These are phyloP conservation scores for Penicillium sp. DNA, from an alignment of 2,329 filamentous ascomycete species.

Conservation along the genomic window DNA sequence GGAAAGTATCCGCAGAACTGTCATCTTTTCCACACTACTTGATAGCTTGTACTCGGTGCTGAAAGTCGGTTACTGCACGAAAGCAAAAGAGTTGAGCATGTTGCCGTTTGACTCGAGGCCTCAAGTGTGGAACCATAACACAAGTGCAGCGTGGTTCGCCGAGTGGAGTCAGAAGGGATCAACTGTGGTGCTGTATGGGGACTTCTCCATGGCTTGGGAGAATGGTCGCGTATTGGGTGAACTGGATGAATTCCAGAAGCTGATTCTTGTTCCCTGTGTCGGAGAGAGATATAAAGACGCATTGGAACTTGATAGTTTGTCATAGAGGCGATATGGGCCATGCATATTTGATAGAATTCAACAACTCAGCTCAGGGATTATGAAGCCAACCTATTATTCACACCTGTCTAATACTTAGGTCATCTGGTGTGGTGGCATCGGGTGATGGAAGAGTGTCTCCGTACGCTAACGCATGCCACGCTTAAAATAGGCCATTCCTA, in stretches of 20 bases:
- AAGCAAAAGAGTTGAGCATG: constrained; percentile 6
- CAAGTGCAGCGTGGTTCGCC: constrained; percentile 5
- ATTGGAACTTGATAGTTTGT: constrained; percentile 1
- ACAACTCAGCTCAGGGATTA: background rate
- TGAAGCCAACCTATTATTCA: background rate
- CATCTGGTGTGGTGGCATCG: background rate
- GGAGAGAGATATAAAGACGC: constrained; percentile 8
- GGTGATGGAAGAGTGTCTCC: background rate
- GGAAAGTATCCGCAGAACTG: constrained; percentile 19
- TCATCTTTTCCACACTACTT: constrained; percentile 11
- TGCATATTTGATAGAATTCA: no score
- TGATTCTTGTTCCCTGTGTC: constrained; percentile 8
- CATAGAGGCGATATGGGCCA: background rate
- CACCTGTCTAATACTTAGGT: background rate
- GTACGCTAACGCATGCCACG: background rate
- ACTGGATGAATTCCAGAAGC: constrained; percentile 9
- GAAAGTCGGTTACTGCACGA: constrained; percentile 5
- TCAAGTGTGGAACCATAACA: constrained; percentile 4
- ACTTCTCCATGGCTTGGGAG: constrained; percentile 10
- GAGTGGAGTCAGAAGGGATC: background rate
- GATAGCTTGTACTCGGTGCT: constrained; percentile 9
- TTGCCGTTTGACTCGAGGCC: constrained; percentile 6
- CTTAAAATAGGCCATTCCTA: background rate
- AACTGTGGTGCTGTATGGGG: constrained; percentile 12
- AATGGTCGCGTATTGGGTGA: constrained; percentile 5